phyloP scores from a whole-genome alignment of 306 rosid species.

The Leucaena leucocephala region DNA sequence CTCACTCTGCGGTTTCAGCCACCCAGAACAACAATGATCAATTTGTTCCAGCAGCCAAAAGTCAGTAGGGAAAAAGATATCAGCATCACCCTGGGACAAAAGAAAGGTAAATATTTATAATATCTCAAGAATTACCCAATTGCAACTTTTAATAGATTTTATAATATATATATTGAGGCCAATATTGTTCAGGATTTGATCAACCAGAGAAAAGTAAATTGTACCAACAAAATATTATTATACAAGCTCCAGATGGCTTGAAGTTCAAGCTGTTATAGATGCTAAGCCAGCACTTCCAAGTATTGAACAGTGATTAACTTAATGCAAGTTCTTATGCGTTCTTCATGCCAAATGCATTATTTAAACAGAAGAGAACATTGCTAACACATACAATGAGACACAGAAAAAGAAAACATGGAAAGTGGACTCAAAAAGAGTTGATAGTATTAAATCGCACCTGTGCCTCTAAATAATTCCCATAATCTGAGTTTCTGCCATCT shows the following conservation, averaged over 20 bases:
- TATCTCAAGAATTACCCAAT: background rate
- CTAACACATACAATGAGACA: background rate
- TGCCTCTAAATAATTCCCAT: constrained; percentile 79
- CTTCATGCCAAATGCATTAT: constrained; percentile 5
- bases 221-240: background rate
- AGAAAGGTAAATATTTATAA: background rate
- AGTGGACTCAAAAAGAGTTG: constrained; percentile 18
- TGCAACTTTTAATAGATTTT: background rate
- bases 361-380: background rate
- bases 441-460: constrained; percentile 55
- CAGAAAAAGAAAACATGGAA: background rate
- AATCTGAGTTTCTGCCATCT: constrained; percentile 82
- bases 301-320: constrained; percentile 2
- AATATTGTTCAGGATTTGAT: background rate
- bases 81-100: constrained; percentile 85
- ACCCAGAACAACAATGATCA: constrained; percentile 92
- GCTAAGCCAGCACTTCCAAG: background rate
- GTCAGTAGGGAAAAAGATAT: constrained; percentile 94
- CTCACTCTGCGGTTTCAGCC: constrained; percentile 58
- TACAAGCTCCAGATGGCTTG: background rate
- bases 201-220: background rate
- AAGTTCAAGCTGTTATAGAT: constrained; percentile 14
- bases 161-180: background rate
- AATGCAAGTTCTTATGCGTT: constrained; percentile 2
- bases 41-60: constrained; percentile 82